Evolutionary conservation across 2,329 filamentous ascomycete genomes (phyloP), one percentile per base, ranked within the genome.

Genomic region (Penicillium paneum): DNA sequence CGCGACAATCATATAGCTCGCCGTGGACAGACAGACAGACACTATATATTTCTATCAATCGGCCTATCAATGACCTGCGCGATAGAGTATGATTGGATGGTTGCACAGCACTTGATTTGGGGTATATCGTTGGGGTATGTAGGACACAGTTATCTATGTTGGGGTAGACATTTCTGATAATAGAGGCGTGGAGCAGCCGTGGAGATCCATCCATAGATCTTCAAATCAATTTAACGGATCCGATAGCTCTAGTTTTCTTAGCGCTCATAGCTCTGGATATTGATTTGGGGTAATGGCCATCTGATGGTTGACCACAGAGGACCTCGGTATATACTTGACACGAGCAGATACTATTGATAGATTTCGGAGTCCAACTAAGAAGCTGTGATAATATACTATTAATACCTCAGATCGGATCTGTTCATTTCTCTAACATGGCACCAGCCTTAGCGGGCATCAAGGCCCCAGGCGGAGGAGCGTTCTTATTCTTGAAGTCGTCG

Each of bases 1-100:
- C 8, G 78, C 76, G 34, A 79, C 79, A 15, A 86, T 78, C 38
- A 84, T 75, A 55, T 83, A 85, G 4, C 80, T 81, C 7, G 84
- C 68, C 15, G 85, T 76, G 67, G 85, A 86, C 2, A 86, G 66
- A 78, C 62, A 0, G n/a, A n/a, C n/a, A n/a, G n/a, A n/a, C n/a
- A 83, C 83, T 10, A 77, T 0, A 40, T 64, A 86, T 83, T 49
- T 76, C 5, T 78, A 11, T 81, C 61, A 58, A 79, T 70, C 1
- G 66, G 62, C 0, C 83, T 83, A 1, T 83, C 81, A 0, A 86
- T 76, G 0, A 82, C 73, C 21, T 79, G 80, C 21, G 79, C 76
- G 40, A 82, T 79, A 13, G 72, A 76, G 61, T 83, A 13, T 29
- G 21, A 32, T 35, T 44, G 28, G 17, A 11, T 34, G 43, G 19